phyloP scores from a whole-genome alignment of 257 asterid genomes.

The Hygrophila difformis region DNA sequence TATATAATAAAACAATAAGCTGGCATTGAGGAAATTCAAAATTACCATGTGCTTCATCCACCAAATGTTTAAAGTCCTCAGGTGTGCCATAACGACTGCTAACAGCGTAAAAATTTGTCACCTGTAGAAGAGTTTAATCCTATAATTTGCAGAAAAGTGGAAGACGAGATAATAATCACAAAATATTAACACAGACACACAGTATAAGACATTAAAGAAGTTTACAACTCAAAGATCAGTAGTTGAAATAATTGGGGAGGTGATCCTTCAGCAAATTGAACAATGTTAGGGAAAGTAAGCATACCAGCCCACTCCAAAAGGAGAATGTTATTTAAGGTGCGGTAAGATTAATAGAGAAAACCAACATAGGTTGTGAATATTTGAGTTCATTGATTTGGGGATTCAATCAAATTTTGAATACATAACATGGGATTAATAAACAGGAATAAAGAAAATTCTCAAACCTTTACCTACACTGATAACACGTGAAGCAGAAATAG shows the following conservation, averaged over 20 bases:
- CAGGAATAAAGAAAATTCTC: no score
- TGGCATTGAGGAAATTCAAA: not conserved
- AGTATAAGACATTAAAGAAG: slow-evolving; percentile 10
- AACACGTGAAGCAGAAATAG: no score
- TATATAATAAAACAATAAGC: no score
- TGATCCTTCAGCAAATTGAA: no score
- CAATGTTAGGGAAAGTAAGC: not conserved
- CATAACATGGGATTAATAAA: no score
- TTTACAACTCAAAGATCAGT: slow-evolving; percentile 10
- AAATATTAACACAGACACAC: not conserved
- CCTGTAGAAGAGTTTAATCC: slow-evolving; percentile 32
- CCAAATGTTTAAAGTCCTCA: slow-evolving; percentile 87
- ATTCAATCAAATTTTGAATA: no score
- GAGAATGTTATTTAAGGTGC: no score
- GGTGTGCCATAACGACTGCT: slow-evolving; percentile 99
- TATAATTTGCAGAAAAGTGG: slow-evolving; percentile 11
- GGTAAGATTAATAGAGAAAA: no score
- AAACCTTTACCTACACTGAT: no score
- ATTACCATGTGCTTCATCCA: slow-evolving; percentile 96
- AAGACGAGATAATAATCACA: not conserved
- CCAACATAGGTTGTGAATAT: not conserved
- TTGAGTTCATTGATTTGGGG: no score
- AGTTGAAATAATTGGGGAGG: no score
- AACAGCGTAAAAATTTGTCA: slow-evolving; percentile 87
- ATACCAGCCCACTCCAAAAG: no score